These are phyloP conservation scores for Tuber borchii DNA, from an alignment of 495 filamentous ascomycete species.

Conservation along the genomic window DNA sequence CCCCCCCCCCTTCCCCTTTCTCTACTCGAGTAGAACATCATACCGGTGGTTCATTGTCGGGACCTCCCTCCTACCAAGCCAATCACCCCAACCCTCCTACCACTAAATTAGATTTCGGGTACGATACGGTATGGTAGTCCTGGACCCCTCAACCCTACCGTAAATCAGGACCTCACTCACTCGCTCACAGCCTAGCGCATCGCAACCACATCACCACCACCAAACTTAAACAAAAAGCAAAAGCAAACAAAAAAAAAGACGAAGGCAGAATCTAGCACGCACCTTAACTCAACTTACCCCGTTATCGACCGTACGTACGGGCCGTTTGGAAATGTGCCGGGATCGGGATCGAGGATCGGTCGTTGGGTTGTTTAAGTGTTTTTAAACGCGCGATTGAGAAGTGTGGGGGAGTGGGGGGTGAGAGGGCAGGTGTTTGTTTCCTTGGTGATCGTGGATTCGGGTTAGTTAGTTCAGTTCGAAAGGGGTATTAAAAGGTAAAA, in stretches of 20 bases:
- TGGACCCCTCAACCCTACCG: too few relatives aligned
- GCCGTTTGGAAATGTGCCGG: conserved; percentile 3
- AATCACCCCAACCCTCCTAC: not conserved
- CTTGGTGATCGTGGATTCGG: not conserved
- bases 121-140: too few relatives aligned
- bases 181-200: not conserved
- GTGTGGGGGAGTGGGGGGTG: not conserved
- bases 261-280: not conserved
- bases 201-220: not conserved
- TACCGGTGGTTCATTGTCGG: not conserved
- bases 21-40: not conserved
- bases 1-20: too few relatives aligned
- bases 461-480: not conserved
- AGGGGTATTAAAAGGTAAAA: not conserved
- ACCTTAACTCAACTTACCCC: not conserved
- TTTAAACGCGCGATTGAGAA: not conserved
- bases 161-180: not conserved
- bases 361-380: not conserved
- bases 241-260: not conserved
- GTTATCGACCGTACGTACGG: not conserved
- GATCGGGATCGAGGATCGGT: conserved; percentile 1
- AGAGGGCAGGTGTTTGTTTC: not conserved
- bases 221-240: not conserved
- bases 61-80: not conserved
- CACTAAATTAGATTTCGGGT: too few relatives aligned